Evolutionary conservation across 192 early-diverging fungal genomes (phyloP).

Genomic region (Thoreauomyces humboldtii): DNA sequence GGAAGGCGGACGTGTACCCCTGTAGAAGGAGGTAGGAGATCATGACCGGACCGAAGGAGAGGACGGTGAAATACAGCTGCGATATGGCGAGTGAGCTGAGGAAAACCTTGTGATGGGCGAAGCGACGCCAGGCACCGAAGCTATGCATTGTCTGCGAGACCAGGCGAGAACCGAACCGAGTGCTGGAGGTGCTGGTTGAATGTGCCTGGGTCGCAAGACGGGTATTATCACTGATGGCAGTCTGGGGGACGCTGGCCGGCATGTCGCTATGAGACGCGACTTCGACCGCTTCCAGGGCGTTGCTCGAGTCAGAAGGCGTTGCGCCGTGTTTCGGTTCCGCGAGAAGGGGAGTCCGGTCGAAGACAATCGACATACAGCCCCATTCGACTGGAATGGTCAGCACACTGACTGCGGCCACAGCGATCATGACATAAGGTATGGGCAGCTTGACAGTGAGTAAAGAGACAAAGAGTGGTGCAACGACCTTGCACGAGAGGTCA

Average conservation of each 20-base stretch:
- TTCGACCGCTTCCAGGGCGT: no score
- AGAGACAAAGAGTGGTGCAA: conserved; percentile 40
- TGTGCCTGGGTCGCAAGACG: no score
- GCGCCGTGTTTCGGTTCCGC: background rate
- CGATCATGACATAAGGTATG: conserved; percentile 25
- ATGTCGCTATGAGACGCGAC: no score
- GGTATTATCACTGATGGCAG: no score
- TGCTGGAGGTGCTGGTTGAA: no score
- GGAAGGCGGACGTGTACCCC: conserved; percentile 27
- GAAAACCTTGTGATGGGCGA: conserved; percentile 33
- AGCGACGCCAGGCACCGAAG: conserved; percentile 9
- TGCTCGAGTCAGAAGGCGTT: background rate
- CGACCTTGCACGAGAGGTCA: conserved; percentile 43
- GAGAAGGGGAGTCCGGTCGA: conserved; percentile 20
- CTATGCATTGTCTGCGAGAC: background rate
- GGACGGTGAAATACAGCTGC: conserved; percentile 44
- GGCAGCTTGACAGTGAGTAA: conserved; percentile 17
- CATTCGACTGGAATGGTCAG: conserved; percentile 31
- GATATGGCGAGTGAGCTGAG: conserved; percentile 39
- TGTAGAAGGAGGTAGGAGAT: conserved; percentile 38
- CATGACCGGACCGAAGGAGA: conserved; percentile 42
- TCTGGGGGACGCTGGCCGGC: no score
- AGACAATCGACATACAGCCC: conserved; percentile 19
- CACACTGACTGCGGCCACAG: conserved; percentile 22
- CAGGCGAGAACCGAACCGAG: no score